Percentiles rank a stretch among this genome's conserved stretches.
These are phyloP conservation scores for Coniella lustricola DNA, from an alignment of 2,329 filamentous ascomycete genomes.

Conservation along the genomic window DNA sequence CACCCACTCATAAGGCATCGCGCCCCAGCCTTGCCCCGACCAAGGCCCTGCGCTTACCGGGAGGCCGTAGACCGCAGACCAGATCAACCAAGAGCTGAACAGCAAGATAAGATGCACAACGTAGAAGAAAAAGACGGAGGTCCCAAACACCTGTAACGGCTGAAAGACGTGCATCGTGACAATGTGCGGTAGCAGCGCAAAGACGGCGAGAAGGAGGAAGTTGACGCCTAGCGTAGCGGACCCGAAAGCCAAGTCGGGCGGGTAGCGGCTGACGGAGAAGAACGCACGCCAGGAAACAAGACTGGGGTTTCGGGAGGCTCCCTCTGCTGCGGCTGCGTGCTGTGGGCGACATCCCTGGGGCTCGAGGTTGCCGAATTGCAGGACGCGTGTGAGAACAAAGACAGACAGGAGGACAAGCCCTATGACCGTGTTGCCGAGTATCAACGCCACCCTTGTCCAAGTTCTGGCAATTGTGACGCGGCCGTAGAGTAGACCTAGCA, in stretches of 20 bases:
- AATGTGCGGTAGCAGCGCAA: slow-evolving; percentile 27
- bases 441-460: slow-evolving; percentile 23
- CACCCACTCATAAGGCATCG: slow-evolving; percentile 30
- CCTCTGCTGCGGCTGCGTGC: slow-evolving; percentile 25
- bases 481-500: slow-evolving; percentile 37
- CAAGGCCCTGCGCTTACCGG: slow-evolving; percentile 12
- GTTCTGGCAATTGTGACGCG: slow-evolving; percentile 29
- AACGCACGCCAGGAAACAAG: slow-evolving; percentile 34
- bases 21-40: slow-evolving; percentile 29
- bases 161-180: slow-evolving; percentile 25
- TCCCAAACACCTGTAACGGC: slow-evolving; percentile 36
- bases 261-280: slow-evolving; percentile 41
- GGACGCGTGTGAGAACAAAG: slow-evolving; percentile 35
- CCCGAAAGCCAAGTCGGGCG: slow-evolving; percentile 40
- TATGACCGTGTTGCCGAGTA: slow-evolving; percentile 23
- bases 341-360: slow-evolving; percentile 36
- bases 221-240: slow-evolving; percentile 33
- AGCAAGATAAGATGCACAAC: slow-evolving; percentile 31
- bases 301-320: slow-evolving; percentile 32
- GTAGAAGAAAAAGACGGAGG: slow-evolving; percentile 41
- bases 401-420: slow-evolving; percentile 27
- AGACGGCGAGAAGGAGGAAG: slow-evolving; percentile 31
- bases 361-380: slow-evolving; percentile 34
- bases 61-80: slow-evolving; percentile 7
- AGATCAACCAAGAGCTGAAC: slow-evolving; percentile 21